Evolutionary conservation across 2,329 filamentous ascomycete species (phyloP), one percentile per base, ranked within the genome.

Genomic region (Rasamsonia emersonii): DNA sequence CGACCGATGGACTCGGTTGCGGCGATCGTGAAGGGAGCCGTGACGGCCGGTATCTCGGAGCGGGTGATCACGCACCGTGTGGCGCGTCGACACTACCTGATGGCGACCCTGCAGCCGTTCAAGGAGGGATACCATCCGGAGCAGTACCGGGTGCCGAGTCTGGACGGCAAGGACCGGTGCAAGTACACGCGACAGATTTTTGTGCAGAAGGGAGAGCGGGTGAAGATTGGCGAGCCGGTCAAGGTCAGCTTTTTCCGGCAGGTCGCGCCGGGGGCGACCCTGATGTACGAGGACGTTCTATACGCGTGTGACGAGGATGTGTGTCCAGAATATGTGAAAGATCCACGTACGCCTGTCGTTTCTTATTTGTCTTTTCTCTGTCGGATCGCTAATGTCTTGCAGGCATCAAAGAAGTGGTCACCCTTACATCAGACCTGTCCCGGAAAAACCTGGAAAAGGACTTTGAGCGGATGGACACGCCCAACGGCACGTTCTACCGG

Each of bases 371-470:
- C n/a, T 24, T 14, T 3, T 9, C 14, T n/a, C 33, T 20, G 30
- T 19, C 27, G 18, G n/a, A n/a, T n/a, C n/a, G 23, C 9, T 35
- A 24, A 44, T 18, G 15, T 20, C 9, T 21, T 39, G 42, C 46
- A 95, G 89, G 88, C 47, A 96, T 96, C 75, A 96, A 96, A 74
- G 91, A 96, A 64, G 86, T 96, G 36, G 91, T 96, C 43, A 98
- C 91, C 2, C 78, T 98, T 30, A 96, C 91, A 2, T 96, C 89
- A 2, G 91, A 98, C 57, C 72, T 98, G 36, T 95, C 88, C 29
- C 82, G 89, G 49, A 98, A 96, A 73, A 96, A 96, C 58, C 79
- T 98, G 9, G 91, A 98, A 62, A 96, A 95, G 65, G 91, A 98
- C 60, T 98, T 98, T 53, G 91, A 98, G 65, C 79, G 91, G 55